Base-by-base conservation (phyloP, 2,329 filamentous ascomycete species). In the Colletotrichum noveboracense region DNA sequence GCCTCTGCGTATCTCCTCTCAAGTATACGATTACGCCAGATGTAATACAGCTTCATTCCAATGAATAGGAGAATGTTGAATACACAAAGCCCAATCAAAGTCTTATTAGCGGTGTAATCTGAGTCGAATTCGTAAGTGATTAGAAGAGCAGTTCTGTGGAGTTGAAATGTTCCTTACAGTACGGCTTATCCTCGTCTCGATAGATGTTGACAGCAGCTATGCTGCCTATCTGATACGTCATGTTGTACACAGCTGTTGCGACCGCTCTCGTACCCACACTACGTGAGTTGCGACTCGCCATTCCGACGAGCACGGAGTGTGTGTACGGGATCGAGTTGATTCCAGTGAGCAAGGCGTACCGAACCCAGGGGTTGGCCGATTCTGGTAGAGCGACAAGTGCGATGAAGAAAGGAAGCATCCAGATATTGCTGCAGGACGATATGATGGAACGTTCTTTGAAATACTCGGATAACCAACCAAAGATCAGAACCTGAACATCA, bases 301-400 rank as follows among this genome's bases (percentile, higher is more conserved):
- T 81, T 6, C 90, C 90, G 21, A 92, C 82, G 30, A 90, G 77
- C 91, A 91, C 14, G 89, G 60, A 38, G 32, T 64, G 60, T 62
- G 91, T 88, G 78, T 92, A 92, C 0, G 90, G 90, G 71, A 88
- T 87, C 3, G 89, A 89, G 16, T 89, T 85, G 32, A 91, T 85
- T 30, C 92, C 78, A 0, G 88, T 88, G 16, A 89, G 83, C 28
- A 91, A 80, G 2, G 84, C 82, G 82, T 87, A 92, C n/a, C 89
- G 83, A 0, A 82, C 82, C 90, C 91, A 92, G 24, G 60, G 32
- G 4, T 87, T 83, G n/a, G 86, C 87, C 16, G 83, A 82, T 21
- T 83, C 78, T 2, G 84, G 82, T 81, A 88, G 34, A 75, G 85
- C 77, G 76, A 85, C 77, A 68, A 92, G 81, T 0, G 88, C 87